Evolutionary conservation across 2,329 filamentous ascomycete species (phyloP).

Genomic region (Cordyceps militaris): DNA sequence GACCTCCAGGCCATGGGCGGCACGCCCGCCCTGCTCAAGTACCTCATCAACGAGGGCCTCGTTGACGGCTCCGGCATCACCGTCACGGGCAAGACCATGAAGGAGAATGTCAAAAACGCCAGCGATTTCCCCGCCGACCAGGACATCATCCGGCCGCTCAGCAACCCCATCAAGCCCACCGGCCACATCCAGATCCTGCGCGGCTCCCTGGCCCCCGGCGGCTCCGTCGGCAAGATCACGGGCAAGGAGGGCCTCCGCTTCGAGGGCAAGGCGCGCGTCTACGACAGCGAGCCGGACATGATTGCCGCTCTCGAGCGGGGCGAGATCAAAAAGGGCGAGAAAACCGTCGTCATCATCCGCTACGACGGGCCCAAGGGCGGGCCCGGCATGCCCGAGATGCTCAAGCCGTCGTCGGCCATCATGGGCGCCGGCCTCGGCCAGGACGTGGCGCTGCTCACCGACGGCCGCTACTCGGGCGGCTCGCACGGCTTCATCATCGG

Average conservation of each 20-base stretch:
- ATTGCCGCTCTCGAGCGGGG: slow-evolving; percentile 71
- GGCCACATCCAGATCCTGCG: slow-evolving; percentile 77
- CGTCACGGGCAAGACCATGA: slow-evolving; percentile 83
- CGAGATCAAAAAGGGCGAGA: slow-evolving; percentile 75
- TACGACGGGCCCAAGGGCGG: slow-evolving; percentile 93
- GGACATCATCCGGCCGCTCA: slow-evolving; percentile 68
- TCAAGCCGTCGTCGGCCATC: slow-evolving; percentile 86
- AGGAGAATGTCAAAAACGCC: slow-evolving; percentile 73
- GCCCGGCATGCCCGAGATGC: slow-evolving; percentile 90
- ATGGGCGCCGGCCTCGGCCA: slow-evolving; percentile 82
- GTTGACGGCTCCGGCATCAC: slow-evolving; percentile 75
- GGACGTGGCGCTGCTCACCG: slow-evolving; percentile 67
- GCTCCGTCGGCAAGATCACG: slow-evolving; percentile 84
- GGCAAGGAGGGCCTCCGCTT: slow-evolving; percentile 82
- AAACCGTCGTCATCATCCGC: slow-evolving; percentile 83
- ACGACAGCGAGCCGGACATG: slow-evolving; percentile 75
- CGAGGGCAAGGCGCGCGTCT: slow-evolving; percentile 69
- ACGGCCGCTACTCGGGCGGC: slow-evolving; percentile 72
- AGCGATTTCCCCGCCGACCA: slow-evolving; percentile 70
- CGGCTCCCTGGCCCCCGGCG: slow-evolving; percentile 75
- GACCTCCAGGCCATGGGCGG: slow-evolving; percentile 81
- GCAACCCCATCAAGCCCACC: slow-evolving; percentile 61
- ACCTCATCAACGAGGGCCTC: slow-evolving; percentile 74
- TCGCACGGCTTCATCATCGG: slow-evolving; percentile 83
- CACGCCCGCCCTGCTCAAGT: slow-evolving; percentile 79